Percentiles rank a stretch among this genome's conserved stretches.
Conservation (phyloP, 495 filamentous ascomycete species). For the Penicillium lividum region DNA sequence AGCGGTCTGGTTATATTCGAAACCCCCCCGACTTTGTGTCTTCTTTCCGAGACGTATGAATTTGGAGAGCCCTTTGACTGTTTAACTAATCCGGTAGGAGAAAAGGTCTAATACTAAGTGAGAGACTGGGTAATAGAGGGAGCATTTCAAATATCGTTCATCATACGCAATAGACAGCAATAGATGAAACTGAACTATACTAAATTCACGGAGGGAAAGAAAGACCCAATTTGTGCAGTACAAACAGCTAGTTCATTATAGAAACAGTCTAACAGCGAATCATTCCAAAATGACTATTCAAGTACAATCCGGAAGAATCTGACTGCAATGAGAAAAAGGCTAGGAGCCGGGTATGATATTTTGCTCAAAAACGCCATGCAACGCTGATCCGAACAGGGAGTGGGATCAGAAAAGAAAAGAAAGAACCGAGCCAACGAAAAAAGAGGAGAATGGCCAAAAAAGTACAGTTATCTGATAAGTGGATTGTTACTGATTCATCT, state of each 20-base stretch:
- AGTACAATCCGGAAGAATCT: not conserved
- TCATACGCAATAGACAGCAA: no score
- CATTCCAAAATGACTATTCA: not conserved
- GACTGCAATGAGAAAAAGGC: constrained; percentile 1
- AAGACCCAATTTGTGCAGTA: not conserved
- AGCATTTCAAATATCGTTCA: no score
- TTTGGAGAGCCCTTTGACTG: no score
- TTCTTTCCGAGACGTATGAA: no score
- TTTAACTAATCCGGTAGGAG: no score
- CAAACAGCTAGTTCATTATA: not conserved
- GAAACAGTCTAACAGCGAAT: not conserved
- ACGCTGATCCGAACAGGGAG: constrained; percentile 23
- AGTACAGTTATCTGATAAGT: constrained; percentile 9
- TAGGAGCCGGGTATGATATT: constrained; percentile 36
- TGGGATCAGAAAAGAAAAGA: constrained; percentile 11
- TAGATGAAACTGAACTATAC: no score
- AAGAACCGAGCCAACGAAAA: constrained; percentile 6
- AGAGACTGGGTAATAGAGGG: no score
- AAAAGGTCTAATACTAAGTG: no score
- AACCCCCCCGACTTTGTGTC: no score
- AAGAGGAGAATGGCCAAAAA: constrained; percentile 11
- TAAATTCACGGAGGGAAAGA: not conserved
- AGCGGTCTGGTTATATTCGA: no score
- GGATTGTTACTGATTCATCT: not conserved
- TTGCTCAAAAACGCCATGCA: constrained; percentile 36